A percentile compares a stretch with the other conserved stretches of the same genome.
Conservation (phyloP, 2,329 filamentous ascomycete genomes). For the Nothophaeocryptopus gaeumannii region DNA sequence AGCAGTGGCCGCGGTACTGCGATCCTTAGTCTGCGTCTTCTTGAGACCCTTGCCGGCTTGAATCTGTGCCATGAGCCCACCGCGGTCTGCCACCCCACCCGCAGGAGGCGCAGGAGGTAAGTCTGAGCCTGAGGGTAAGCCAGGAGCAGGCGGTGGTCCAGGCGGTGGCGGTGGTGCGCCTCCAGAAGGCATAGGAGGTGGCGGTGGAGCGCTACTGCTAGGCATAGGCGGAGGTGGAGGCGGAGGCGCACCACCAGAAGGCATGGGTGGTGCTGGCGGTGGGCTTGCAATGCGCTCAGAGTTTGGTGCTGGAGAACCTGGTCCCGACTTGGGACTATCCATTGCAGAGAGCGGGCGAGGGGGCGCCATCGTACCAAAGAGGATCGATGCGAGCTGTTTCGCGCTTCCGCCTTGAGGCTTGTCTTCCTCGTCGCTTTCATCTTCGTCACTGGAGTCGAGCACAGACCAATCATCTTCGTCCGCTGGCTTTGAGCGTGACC, state of each 20-base stretch:
- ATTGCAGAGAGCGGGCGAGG: constrained; percentile 82
- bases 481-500: constrained; percentile 54
- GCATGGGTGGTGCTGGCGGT: constrained; percentile 53
- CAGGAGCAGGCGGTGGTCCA: constrained; percentile 43
- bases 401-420: constrained; percentile 73
- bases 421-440: constrained; percentile 71
- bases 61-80: constrained; percentile 76
- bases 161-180: constrained; percentile 48
- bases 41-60: constrained; percentile 73
- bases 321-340: constrained; percentile 53
- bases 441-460: constrained; percentile 69
- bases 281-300: constrained; percentile 33
- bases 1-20: constrained; percentile 67
- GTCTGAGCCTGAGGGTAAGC: constrained; percentile 10
- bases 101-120: constrained; percentile 47
- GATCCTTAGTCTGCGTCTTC: constrained; percentile 89
- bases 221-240: constrained; percentile 45
- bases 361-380: constrained; percentile 96
- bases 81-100: constrained; percentile 39
- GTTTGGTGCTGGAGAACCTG: constrained; percentile 37
- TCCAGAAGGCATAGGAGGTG: constrained; percentile 34
- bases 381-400: constrained; percentile 86
- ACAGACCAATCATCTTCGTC: constrained; percentile 78
- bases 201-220: constrained; percentile 47
- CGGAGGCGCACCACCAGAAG: constrained; percentile 40